phyloP scores from a whole-genome alignment of 768 basidiomycete genomes.

The Suillus luteus region DNA sequence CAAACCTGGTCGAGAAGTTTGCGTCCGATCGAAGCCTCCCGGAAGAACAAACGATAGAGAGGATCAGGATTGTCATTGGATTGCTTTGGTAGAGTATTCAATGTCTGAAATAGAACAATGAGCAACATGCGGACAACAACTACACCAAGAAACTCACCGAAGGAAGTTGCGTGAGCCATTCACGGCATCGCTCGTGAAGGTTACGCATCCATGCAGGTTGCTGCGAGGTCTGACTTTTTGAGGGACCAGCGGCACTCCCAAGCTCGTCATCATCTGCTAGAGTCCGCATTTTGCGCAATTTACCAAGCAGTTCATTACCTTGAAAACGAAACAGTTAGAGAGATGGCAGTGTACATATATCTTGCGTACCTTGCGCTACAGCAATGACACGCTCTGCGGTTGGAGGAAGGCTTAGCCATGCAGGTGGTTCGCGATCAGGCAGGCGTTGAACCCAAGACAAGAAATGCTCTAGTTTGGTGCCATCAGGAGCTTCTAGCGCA shows the following conservation, averaged over 20 bases:
- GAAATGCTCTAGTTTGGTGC: constrained; percentile 91
- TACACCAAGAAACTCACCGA: constrained; percentile 46
- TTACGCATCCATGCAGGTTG: constrained; percentile 96
- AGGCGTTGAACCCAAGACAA: constrained; percentile 84
- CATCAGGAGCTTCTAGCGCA: constrained; percentile 78
- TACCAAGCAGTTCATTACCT: constrained; percentile 83
- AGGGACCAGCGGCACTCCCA: constrained; percentile 48
- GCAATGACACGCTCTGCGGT: constrained; percentile 94
- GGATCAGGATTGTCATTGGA: constrained; percentile 78
- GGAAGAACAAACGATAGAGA: constrained; percentile 82
- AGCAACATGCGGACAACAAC: constrained; percentile 13
- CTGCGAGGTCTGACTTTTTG: constrained; percentile 65
- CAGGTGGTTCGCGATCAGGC: constrained; percentile 91
- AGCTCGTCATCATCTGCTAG: constrained; percentile 80
- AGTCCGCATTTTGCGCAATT: constrained; percentile 92
- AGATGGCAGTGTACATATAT: constrained; percentile 9
- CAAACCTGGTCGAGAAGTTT: constrained; percentile 79
- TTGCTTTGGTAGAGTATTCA: constrained; percentile 66
- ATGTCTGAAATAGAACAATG: constrained; percentile 44
- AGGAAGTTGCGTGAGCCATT: constrained; percentile 82
- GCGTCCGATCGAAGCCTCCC: constrained; percentile 81
- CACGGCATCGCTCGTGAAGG: constrained; percentile 76
- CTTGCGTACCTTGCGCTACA: constrained; percentile 73
- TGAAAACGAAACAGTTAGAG: constrained; percentile 11
- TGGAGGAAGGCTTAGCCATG: constrained; percentile 92